Percentiles rank a stretch among this genome's conserved stretches.
Evolutionary conservation across 352 stramenopile genomes (phyloP).

Genomic region (Globisporangium paroecandrum): DNA sequence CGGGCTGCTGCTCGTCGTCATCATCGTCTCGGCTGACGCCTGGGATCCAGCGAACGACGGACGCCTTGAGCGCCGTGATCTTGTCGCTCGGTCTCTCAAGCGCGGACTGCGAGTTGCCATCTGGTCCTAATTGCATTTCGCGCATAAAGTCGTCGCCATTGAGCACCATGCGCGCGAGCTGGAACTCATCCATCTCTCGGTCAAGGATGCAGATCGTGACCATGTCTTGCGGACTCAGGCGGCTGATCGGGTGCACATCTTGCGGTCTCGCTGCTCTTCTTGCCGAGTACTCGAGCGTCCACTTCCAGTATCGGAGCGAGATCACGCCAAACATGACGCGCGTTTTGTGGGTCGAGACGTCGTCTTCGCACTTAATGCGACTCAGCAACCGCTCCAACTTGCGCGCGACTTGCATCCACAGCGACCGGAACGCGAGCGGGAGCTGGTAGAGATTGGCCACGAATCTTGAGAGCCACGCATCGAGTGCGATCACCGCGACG

Average conservation of each 20-base stretch:
- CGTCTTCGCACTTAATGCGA: background rate
- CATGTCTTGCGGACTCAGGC: background rate
- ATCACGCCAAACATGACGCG: background rate
- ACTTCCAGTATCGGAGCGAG: background rate
- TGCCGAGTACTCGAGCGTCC: background rate
- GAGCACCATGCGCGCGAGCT: background rate
- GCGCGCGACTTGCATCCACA: background rate
- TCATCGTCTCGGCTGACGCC: background rate
- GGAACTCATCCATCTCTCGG: background rate
- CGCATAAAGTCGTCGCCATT: background rate
- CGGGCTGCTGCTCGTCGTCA: background rate
- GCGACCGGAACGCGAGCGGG: background rate
- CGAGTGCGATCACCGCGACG: background rate
- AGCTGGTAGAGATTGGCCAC: background rate
- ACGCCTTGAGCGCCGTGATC: background rate
- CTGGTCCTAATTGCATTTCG: background rate
- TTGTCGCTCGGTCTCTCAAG: background rate
- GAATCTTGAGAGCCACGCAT: background rate
- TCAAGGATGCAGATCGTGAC: background rate
- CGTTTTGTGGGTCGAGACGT: background rate
- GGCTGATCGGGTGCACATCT: background rate
- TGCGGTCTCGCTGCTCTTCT: background rate
- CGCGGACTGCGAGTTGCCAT: background rate
- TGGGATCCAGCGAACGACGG: background rate
- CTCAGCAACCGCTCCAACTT: background rate